These are phyloP conservation scores for Tetracladium setigerum DNA, from an alignment of 495 filamentous ascomycete genomes.

Conservation along the genomic window DNA sequence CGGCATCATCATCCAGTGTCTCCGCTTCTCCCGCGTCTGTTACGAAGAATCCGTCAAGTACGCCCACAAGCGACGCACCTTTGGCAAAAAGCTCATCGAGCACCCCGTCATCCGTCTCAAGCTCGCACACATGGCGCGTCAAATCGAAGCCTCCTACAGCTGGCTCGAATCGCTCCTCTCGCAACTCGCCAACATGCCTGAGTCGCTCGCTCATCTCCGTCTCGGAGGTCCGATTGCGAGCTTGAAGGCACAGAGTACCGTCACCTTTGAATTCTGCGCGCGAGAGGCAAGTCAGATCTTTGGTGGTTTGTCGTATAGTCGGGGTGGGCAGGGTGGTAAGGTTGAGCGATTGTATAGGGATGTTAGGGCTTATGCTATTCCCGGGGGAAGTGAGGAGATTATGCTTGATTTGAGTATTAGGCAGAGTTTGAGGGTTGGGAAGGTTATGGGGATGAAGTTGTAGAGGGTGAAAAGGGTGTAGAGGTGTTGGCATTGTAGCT, in stretches of 20 bases:
- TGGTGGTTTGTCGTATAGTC: constrained; percentile 85
- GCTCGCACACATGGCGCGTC: constrained; percentile 92
- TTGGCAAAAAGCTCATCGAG: constrained; percentile 91
- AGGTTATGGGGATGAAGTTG: constrained; percentile 93
- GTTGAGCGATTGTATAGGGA: constrained; percentile 92
- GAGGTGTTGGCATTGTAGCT: neutral
- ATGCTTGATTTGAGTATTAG: constrained; percentile 97
- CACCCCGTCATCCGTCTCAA: constrained; percentile 98
- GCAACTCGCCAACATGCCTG: constrained; percentile 86
- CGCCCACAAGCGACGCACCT: constrained; percentile 91
- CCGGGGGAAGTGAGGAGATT: constrained; percentile 95
- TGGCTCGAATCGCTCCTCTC: constrained; percentile 97
- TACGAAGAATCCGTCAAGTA: constrained; percentile 95
- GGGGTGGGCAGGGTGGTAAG: constrained; percentile 93
- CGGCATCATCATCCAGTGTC: constrained; percentile 94
- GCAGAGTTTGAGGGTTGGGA: constrained; percentile 82
- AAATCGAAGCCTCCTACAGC: constrained; percentile 92
- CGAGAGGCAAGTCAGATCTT: constrained; percentile 94
- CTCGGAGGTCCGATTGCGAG: constrained; percentile 91
- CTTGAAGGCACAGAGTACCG: constrained; percentile 86
- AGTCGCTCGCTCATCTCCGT: constrained; percentile 92
- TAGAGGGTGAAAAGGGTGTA: constrained; percentile 33
- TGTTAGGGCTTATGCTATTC: constrained; percentile 96
- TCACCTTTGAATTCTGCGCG: constrained; percentile 95
- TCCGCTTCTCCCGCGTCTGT: constrained; percentile 94